These are phyloP conservation scores for Uronychia binucleata DNA, from an alignment of 73 alveolate species.

Conservation along the genomic window DNA sequence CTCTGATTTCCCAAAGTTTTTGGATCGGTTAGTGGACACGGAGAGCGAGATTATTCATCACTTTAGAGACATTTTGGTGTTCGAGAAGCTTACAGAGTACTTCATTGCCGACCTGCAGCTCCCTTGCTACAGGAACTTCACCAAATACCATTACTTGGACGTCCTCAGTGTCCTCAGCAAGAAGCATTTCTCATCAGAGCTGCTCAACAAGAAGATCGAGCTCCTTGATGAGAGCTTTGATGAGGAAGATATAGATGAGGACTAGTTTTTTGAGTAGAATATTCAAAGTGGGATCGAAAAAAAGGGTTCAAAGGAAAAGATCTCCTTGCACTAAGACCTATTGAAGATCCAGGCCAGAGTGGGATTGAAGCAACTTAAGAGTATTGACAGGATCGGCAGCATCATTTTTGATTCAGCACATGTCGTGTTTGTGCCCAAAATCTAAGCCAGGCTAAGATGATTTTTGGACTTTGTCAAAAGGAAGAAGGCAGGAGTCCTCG, in stretches of 20 bases:
- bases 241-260: constrained; percentile 6
- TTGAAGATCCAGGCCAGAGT: not conserved
- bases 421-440: constrained; percentile 4
- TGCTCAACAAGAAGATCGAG: not conserved
- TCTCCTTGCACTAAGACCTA: not conserved
- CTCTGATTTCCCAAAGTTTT: not conserved
- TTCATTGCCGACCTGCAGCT: not conserved
- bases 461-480: not conserved
- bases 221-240: not conserved
- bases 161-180: not conserved
- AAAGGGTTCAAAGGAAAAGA: not conserved
- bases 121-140: not conserved
- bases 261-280: not conserved
- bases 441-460: not conserved
- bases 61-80: not conserved
- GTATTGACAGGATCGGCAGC: not conserved
- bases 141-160: not conserved
- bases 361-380: not conserved
- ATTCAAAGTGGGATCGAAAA: not conserved
- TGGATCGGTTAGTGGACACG: constrained; percentile 26
- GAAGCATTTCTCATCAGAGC: not conserved
- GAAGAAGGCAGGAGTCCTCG: not conserved
- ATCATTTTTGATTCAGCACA: constrained; percentile 5
- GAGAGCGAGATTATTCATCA: constrained; percentile 8
- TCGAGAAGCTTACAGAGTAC: not conserved